Evolutionary conservation across 2,329 filamentous ascomycete species (phyloP), one percentile per base, ranked within the genome.

Genomic region (Cercospora citrullina): DNA sequence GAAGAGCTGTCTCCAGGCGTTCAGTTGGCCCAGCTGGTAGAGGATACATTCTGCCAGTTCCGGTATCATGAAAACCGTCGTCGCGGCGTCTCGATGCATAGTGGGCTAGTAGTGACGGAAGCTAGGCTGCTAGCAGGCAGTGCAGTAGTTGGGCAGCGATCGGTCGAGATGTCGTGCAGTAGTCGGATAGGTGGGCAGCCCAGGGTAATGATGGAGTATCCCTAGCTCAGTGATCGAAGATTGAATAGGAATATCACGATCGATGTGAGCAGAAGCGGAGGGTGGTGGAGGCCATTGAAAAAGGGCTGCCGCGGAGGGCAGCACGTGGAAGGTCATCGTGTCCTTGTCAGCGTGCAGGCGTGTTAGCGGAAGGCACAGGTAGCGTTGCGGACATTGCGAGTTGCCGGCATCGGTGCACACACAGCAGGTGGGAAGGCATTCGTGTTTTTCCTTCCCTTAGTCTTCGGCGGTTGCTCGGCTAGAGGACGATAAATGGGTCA

Each of bases 11-110:
- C 64, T 69, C 71, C 71, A 73, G 10, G 59, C 53, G 31, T 70
- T 66, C 16, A 66, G 42, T 21, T 65, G 62, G 65, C 68, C 68
- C 33, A 71, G 64, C 21, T 73, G 69, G 28, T 69, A 59, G 7
- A 73, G 67, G 28, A 73, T 70, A 30, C 63, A 61, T 42, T 73
- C 71, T 53, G 71, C 66, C n/a, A 73, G 55, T 60, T 73, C 71
- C 12, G 71, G 70, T 4, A 71, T 69, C 51, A 64, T 63, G 36
- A 72, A 68, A n/a, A 72, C 70, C 5, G 64, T 62, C 7, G 64
- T 64, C 0, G 69, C 39, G 12, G 67, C 70, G n/a, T 64, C 60
- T 59, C 59, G 68, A 55, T 66, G 59, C 67, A 68, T 68, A 42
- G 21, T 68, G 33, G 58, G 30, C 18, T 7, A 3, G 9, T 61